These are phyloP conservation scores for Leersia perrieri DNA, from an alignment of 176 grass and related monocot genomes.

Conservation along the genomic window DNA sequence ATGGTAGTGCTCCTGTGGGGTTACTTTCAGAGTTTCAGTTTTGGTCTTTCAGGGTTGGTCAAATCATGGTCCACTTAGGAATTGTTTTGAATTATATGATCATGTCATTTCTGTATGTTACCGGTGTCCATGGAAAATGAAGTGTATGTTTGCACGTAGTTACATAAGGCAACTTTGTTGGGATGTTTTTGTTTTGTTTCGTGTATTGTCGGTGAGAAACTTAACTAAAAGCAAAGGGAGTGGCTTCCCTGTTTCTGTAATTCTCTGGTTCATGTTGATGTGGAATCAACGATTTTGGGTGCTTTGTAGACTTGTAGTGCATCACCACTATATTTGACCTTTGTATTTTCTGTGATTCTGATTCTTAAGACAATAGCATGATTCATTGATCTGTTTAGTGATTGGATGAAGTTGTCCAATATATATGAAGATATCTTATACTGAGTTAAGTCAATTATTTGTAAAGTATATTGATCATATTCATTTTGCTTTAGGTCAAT, in stretches of 20 bases:
- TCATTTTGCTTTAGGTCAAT: neutral
- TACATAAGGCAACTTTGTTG: constrained; percentile 23
- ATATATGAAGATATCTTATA: neutral
- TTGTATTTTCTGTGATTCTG: neutral
- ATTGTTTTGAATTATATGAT: neutral
- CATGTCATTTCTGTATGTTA: neutral
- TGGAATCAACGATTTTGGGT: neutral
- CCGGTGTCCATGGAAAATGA: neutral
- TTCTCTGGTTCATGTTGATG: neutral
- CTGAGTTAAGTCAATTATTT: neutral
- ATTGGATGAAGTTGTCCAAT: neutral
- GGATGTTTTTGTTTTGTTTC: constrained; percentile 27
- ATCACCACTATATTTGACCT: constrained; percentile 28
- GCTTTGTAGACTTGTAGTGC: constrained; percentile 5
- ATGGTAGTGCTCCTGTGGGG: constrained; percentile 15
- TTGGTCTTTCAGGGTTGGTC: constrained; percentile 23
- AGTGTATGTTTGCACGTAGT: neutral
- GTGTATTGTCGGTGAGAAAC: neutral
- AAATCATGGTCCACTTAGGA: constrained; percentile 30
- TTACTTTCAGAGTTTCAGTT: constrained; percentile 31
- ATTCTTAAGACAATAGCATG: neutral
- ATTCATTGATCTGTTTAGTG: neutral
- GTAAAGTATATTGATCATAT: neutral
- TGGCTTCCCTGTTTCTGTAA: neutral
- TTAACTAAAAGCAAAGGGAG: neutral